phyloP scores from a whole-genome alignment of 2,329 filamentous ascomycete genomes.

The Karstenula rhodostoma region DNA sequence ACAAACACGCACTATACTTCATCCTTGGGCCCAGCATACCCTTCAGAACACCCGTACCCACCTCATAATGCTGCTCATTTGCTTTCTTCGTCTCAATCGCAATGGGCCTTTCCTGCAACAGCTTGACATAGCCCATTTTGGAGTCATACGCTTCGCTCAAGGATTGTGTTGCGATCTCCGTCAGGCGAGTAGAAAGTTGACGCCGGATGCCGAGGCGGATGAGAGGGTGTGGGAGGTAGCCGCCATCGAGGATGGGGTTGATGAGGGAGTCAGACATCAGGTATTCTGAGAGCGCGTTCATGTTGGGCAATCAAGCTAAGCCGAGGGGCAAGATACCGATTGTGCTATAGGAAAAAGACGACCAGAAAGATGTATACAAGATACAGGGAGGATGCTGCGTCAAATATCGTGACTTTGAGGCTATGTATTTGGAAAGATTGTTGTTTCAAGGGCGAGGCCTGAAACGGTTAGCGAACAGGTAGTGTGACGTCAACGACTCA shows the following conservation, averaged over 20 bases:
- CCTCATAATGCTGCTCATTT: slow-evolving; percentile 77
- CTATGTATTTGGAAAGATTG: slow-evolving; percentile 29
- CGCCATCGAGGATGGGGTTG: slow-evolving; percentile 65
- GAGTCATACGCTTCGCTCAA: slow-evolving; percentile 62
- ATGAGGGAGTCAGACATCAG: slow-evolving; percentile 36
- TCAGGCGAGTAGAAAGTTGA: slow-evolving; percentile 69
- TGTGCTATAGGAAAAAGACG: neutral
- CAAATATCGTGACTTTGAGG: slow-evolving; percentile 26
- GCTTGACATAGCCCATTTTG: slow-evolving; percentile 71
- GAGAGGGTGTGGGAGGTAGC: slow-evolving; percentile 69
- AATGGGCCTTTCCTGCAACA: slow-evolving; percentile 68
- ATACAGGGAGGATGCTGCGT: neutral
- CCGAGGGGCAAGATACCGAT: neutral
- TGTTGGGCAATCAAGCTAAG: slow-evolving; percentile 19
- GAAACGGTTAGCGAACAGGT: slow-evolving; percentile 27
- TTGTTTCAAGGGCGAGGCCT: slow-evolving; percentile 27
- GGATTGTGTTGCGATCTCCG: slow-evolving; percentile 62
- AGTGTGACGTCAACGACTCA: slow-evolving; percentile 37
- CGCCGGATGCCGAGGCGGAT: slow-evolving; percentile 72
- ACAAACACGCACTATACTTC: slow-evolving; percentile 76
- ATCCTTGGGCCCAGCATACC: slow-evolving; percentile 72
- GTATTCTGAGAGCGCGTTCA: slow-evolving; percentile 45
- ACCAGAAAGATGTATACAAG: neutral
- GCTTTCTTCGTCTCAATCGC: slow-evolving; percentile 72
- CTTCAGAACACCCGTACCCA: slow-evolving; percentile 69